These are phyloP conservation scores for Trichomonascaceae sp. DNA, from an alignment of 1,139 yeast species.

Conservation along the genomic window DNA sequence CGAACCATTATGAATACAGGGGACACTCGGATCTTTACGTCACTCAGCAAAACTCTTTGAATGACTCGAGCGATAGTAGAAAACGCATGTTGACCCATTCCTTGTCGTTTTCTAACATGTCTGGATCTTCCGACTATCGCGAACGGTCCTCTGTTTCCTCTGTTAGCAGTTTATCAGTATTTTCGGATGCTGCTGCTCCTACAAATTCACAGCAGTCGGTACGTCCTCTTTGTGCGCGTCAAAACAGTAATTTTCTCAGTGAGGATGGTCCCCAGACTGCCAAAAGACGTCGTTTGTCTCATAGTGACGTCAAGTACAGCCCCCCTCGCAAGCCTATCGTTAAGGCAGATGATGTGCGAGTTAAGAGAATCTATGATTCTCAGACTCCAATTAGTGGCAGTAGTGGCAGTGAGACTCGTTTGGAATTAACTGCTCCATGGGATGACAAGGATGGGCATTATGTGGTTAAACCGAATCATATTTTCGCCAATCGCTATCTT, in stretches of 20 bases:
- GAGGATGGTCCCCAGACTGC: background rate
- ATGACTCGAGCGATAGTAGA: conserved; percentile 3
- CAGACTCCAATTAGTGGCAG: conserved; percentile 7
- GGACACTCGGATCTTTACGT: conserved; percentile 5
- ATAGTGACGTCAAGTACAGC: conserved; percentile 7
- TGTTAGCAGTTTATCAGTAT: conserved; percentile 5
- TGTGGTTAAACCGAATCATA: conserved; percentile 29
- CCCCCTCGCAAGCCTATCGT: conserved; percentile 23
- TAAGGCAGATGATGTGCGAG: conserved; percentile 29
- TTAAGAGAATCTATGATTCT: conserved; percentile 26
- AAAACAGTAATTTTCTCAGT: background rate
- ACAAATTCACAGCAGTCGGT: background rate
- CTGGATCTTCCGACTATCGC: conserved; percentile 5
- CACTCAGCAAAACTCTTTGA: conserved; percentile 4
- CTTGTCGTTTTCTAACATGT: conserved; percentile 7
- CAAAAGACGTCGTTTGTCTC: background rate
- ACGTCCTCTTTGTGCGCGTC: background rate
- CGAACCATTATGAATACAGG: background rate
- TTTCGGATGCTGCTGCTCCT: conserved; percentile 3
- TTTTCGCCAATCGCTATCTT: conserved; percentile 41
- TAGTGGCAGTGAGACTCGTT: background rate
- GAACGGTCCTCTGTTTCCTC: conserved; percentile 6
- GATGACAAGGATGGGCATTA: conserved; percentile 40
- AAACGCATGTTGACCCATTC: conserved; percentile 11
- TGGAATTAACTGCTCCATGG: conserved; percentile 9